phyloP scores from a whole-genome alignment of 306 rosid species.

The Benincasa hispida region DNA sequence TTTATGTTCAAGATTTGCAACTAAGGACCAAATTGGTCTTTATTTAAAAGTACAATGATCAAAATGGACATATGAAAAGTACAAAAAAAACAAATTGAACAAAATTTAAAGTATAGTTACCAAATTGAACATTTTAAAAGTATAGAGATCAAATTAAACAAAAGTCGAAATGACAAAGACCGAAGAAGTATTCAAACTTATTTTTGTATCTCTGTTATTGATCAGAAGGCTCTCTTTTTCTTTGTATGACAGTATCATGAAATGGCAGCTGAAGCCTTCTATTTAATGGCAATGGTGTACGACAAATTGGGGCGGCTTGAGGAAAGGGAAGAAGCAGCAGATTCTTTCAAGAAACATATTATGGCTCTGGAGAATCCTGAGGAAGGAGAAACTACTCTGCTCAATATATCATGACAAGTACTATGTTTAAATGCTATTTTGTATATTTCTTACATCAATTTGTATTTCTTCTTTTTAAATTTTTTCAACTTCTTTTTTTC shows the following conservation, averaged over 20 bases:
- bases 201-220: not conserved
- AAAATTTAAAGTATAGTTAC: too few relatives aligned
- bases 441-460: not conserved
- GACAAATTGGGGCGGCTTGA: slow-evolving; percentile 59
- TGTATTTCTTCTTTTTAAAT: not conserved
- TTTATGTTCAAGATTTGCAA: too few relatives aligned
- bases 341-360: slow-evolving; percentile 59
- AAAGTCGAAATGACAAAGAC: too few relatives aligned
- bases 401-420: slow-evolving; percentile 20
- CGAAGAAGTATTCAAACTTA: too few relatives aligned
- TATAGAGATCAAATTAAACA: too few relatives aligned
- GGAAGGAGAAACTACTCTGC: slow-evolving; percentile 31
- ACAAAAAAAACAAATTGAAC: too few relatives aligned
- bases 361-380: slow-evolving; percentile 48
- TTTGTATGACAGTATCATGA: slow-evolving; percentile 47
- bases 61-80: too few relatives aligned
- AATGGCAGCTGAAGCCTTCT: slow-evolving; percentile 91
- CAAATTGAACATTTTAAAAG: too few relatives aligned
- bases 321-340: slow-evolving; percentile 78
- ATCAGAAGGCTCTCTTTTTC: not conserved
- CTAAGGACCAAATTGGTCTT: too few relatives aligned
- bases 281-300: slow-evolving; percentile 69
- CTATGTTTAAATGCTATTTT: not conserved
- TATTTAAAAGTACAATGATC: too few relatives aligned
- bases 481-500: too few relatives aligned